Percentiles rank a stretch among this genome's conserved stretches.
These are phyloP conservation scores for Peterozyma toletana DNA, from an alignment of 805 yeast species.

Conservation along the genomic window DNA sequence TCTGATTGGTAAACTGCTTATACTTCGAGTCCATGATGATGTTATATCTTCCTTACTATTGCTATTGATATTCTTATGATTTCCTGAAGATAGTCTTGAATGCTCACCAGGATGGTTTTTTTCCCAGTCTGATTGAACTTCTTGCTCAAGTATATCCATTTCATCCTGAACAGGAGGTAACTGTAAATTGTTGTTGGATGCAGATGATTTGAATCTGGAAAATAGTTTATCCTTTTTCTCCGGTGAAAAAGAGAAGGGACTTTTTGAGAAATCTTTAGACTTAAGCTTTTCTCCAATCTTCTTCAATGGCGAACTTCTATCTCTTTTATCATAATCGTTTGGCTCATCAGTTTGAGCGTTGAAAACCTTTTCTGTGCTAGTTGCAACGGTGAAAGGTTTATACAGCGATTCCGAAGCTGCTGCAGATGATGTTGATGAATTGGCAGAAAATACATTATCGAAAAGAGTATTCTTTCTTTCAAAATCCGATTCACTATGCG, in stretches of 20 bases:
- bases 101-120: slow-evolving; percentile 10
- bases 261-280: neutral
- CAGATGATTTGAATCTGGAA: slow-evolving; percentile 4
- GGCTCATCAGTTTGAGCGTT: no score
- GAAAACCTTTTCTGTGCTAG: no score
- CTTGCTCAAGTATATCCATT: slow-evolving; percentile 25
- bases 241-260: slow-evolving; percentile 4
- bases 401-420: no score
- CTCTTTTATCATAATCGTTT: no score
- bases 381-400: no score
- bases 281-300: no score
- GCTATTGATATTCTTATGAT: neutral
- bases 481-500: no score
- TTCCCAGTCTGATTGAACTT: slow-evolving; percentile 23
- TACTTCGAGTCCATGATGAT: slow-evolving; percentile 9
- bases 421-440: no score
- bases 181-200: slow-evolving; percentile 4
- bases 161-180: slow-evolving; percentile 11
- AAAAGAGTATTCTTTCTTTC: no score
- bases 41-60: slow-evolving; percentile 6
- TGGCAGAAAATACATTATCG: no score
- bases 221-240: slow-evolving; percentile 2
- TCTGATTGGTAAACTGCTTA: slow-evolving; percentile 7
- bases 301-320: no score
- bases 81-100: slow-evolving; percentile 1